Conservation (phyloP, 2,329 filamentous ascomycete genomes). For the Fusarium citri region DNA sequence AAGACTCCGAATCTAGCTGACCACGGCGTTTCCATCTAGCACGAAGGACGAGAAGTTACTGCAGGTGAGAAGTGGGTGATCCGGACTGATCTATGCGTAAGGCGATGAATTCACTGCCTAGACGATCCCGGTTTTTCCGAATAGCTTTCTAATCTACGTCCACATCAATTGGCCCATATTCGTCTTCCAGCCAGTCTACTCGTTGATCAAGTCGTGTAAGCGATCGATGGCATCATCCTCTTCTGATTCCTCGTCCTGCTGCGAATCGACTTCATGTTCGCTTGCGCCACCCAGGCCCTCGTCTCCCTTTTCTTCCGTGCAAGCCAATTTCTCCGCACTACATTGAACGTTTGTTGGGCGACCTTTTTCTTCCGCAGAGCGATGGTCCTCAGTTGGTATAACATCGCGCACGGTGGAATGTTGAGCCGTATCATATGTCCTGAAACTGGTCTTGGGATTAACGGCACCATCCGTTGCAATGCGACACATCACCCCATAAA, state of each 20-base stretch:
- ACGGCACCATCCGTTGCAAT: constrained; percentile 42
- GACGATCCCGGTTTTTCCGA: background rate
- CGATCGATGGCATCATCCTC: constrained; percentile 41
- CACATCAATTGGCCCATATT: background rate
- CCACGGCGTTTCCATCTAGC: constrained; percentile 56
- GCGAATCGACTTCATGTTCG: background rate
- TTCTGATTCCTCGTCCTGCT: background rate
- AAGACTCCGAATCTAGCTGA: constrained; percentile 7
- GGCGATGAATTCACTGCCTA: constrained; percentile 52
- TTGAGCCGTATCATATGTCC: background rate
- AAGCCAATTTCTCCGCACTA: background rate
- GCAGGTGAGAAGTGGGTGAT: constrained; percentile 92
- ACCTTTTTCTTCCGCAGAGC: background rate
- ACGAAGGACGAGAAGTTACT: constrained; percentile 84
- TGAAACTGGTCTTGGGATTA: constrained; percentile 26
- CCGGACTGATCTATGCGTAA: constrained; percentile 82
- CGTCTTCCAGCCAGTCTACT: background rate
- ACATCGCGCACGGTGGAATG: background rate
- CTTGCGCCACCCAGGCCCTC: background rate
- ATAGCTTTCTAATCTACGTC: background rate
- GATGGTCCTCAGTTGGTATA: background rate
- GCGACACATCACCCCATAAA: constrained; percentile 67
- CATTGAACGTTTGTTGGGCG: background rate
- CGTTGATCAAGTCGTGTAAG: constrained; percentile 27
- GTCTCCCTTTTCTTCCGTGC: background rate